Evolutionary conservation across 225 moss, liverwort and hornwort species (phyloP).

Genomic region (Takakia lepidozioides): DNA sequence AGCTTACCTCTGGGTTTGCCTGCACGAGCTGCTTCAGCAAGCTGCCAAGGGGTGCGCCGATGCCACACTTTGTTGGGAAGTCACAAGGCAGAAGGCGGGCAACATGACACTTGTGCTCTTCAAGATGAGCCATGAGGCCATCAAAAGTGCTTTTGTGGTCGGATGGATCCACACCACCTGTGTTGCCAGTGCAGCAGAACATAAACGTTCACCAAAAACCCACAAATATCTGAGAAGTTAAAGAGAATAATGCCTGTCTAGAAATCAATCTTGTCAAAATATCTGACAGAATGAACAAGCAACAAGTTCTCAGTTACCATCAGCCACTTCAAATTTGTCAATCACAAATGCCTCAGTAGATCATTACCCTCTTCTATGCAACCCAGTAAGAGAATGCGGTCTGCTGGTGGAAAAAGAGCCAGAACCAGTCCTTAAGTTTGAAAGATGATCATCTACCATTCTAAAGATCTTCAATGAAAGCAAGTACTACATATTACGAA

Average conservation of each 20-base stretch:
- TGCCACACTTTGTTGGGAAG: conserved; percentile 61
- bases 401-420: no score
- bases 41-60: conserved; percentile 65
- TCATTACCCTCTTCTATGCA: not conserved
- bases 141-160: conserved; percentile 74
- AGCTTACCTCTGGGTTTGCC: conserved; percentile 60
- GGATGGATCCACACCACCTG: conserved; percentile 87
- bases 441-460: no score
- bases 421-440: no score
- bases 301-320: not conserved
- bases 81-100: conserved; percentile 74
- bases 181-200: no score
- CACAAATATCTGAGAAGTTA: not conserved
- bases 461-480: no score
- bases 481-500: no score
- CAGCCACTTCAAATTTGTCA: not conserved
- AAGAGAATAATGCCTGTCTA: not conserved
- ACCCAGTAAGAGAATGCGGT: no score
- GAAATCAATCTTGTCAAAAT: no score
- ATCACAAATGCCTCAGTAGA: not conserved
- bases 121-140: conserved; percentile 55
- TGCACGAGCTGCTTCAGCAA: conserved; percentile 73
- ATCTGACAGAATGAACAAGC: not conserved
- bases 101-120: conserved; percentile 64
- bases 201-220: conserved; percentile 10